Percentiles rank a stretch among this genome's conserved stretches.
Evolutionary conservation across 2,329 filamentous ascomycete species (phyloP).

Genomic region (Nothophaeocryptopus gaeumannii): DNA sequence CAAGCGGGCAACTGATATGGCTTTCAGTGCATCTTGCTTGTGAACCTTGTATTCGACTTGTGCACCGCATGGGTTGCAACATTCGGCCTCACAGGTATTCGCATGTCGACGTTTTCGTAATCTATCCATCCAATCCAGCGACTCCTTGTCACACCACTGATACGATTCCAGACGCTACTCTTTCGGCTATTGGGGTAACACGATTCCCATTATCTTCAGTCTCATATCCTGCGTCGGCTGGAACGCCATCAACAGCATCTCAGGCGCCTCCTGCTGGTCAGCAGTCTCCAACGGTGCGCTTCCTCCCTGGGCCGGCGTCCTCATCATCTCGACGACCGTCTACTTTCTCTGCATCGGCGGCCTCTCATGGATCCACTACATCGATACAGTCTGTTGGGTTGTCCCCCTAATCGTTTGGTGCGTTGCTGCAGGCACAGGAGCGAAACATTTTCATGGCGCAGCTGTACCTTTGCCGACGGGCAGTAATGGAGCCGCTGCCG

Average conservation of each 20-base stretch:
- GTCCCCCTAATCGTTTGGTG: constrained; percentile 13
- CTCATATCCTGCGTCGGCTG: constrained; percentile 13
- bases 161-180: constrained; percentile 3
- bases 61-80: constrained; percentile 12
- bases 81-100: constrained; percentile 14
- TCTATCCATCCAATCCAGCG: neutral
- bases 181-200: constrained; percentile 16
- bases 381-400: constrained; percentile 14
- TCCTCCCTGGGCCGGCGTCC: constrained; percentile 14
- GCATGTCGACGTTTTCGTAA: constrained; percentile 16
- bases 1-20: no score
- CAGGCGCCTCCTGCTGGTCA: constrained; percentile 12
- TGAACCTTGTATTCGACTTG: constrained; percentile 11
- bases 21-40: constrained; percentile 5
- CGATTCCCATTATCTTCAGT: constrained; percentile 9
- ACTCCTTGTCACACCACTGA: neutral
- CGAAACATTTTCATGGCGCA: constrained; percentile 9
- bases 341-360: constrained; percentile 12
- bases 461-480: constrained; percentile 5
- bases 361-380: constrained; percentile 12
- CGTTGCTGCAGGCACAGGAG: constrained; percentile 14
- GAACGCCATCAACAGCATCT: constrained; percentile 11
- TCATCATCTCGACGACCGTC: constrained; percentile 15
- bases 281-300: constrained; percentile 10
- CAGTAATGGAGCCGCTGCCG: constrained; percentile 4